Base-by-base conservation (phyloP, 2,329 filamentous ascomycete species). In the Trichoderma hamatum region DNA sequence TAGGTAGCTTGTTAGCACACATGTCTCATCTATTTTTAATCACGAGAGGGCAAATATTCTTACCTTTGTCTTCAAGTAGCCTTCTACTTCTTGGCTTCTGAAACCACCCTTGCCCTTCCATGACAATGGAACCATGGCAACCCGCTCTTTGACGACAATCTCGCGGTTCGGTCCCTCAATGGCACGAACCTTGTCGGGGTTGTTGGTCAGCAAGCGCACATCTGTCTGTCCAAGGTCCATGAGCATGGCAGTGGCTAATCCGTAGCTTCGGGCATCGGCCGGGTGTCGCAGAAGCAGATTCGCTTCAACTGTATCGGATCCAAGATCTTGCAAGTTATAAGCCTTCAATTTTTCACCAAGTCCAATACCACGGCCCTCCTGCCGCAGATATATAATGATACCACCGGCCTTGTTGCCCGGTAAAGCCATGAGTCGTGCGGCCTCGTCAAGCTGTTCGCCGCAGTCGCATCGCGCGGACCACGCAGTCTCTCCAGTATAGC, bases 391-490 rank as follows among this genome's bases (percentile, higher is more conserved):
- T 74, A 99, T 90, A 73, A 99, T 97, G 66, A 97, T 94, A 39
- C 96, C 96, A 19, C 94, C 94, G 2, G 84, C 86, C 65, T 83
- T 78, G 74, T 84, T 84, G 71, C 82, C 78, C 11, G 89, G 90
- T 32, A 94, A 83, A 19, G 92, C 91, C 96, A 99, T 99, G 2
- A 99, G 83, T 30, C 96, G 88, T 1, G 95, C 96, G 1, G 96
- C 96, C 82, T 99, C 96, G 79, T 99, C 96, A 2, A 99, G 86
- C 79, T 99, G 96, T 81, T 99, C 96, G 68, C 96, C 96, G 79
- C 96, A 99, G 81, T 99, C 96, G 82, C 96, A 99, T 32, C 96
- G 90, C 43, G 96, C 95, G 9, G 94, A 97, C 96, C 96, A 98
- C 1, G 96, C 96, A 0, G 96, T 99, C 84, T 99, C 96, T 70